Conservation (phyloP, 768 basidiomycete species). For the Phylloporus sp. region DNA sequence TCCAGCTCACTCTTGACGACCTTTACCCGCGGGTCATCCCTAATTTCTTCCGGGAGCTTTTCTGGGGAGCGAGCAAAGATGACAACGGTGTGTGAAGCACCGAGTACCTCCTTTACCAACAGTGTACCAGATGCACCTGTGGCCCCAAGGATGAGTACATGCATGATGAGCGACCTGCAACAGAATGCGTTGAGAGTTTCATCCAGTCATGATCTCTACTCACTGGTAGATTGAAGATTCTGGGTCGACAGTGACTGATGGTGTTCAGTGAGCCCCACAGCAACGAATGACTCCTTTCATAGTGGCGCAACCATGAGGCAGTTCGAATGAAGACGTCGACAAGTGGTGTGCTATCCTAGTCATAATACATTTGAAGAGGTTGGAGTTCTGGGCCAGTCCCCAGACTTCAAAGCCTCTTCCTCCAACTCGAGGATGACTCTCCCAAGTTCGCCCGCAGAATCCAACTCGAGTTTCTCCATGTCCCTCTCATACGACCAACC, state of each 20-base stretch:
- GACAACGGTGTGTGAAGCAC: slow-evolving; percentile 44
- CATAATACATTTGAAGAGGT: no score
- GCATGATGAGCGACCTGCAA: slow-evolving; percentile 29
- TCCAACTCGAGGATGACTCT: slow-evolving; percentile 47
- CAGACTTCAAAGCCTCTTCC: slow-evolving; percentile 39
- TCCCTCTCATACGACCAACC: slow-evolving; percentile 47
- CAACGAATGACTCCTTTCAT: no score
- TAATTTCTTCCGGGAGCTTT: slow-evolving; percentile 54
- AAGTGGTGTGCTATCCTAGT: no score
- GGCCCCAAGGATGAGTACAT: slow-evolving; percentile 63
- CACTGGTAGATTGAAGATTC: no score
- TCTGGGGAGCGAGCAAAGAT: slow-evolving; percentile 62
- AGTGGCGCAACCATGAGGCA: no score
- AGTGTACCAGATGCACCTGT: slow-evolving; percentile 61
- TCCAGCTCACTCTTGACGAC: slow-evolving; percentile 55
- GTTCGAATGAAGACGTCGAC: no score
- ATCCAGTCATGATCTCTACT: neutral
- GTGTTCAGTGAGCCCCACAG: no score
- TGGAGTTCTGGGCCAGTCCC: slow-evolving; percentile 36
- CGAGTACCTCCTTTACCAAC: slow-evolving; percentile 53
- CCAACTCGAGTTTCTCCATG: slow-evolving; percentile 41
- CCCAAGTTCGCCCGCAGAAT: slow-evolving; percentile 44
- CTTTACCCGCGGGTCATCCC: slow-evolving; percentile 40
- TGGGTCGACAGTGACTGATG: no score
- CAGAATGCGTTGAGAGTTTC: neutral